phyloP scores from a whole-genome alignment of 768 basidiomycete species.

The Trametes coccinea region DNA sequence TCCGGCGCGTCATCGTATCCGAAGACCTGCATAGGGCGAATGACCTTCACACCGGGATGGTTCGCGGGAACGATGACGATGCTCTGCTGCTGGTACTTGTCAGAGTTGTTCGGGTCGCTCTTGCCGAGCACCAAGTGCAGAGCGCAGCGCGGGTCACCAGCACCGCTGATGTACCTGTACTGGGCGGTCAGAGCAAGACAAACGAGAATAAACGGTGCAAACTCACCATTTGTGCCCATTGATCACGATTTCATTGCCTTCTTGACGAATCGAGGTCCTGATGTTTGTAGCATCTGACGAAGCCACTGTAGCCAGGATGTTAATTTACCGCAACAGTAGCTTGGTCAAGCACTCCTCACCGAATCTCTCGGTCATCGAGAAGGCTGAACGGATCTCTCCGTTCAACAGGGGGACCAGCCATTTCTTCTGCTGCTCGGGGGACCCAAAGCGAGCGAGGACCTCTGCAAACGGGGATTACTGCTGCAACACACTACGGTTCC shows the following conservation, averaged over 20 bases:
- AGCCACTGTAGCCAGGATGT: constrained; percentile 85
- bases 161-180: constrained; percentile 93
- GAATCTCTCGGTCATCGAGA: constrained; percentile 96
- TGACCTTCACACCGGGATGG: constrained; percentile 80
- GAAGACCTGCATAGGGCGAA: constrained; percentile 93
- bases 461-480: constrained; percentile 48
- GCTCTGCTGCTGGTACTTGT: constrained; percentile 81
- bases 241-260: constrained; percentile 87
- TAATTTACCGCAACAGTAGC: too few relatives aligned
- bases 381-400: constrained; percentile 92
- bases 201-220: not conserved
- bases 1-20: constrained; percentile 96
- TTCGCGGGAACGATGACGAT: constrained; percentile 94
- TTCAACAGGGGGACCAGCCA: constrained; percentile 88
- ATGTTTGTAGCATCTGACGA: constrained; percentile 97
- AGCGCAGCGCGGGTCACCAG: constrained; percentile 87
- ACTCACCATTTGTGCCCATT: constrained; percentile 94
- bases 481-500: not conserved
- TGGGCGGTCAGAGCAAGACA: not conserved
- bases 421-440: constrained; percentile 83
- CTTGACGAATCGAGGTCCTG: constrained; percentile 78
- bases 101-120: constrained; percentile 83
- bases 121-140: constrained; percentile 95
- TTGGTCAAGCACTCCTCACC: constrained; percentile 43
- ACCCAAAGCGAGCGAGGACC: constrained; percentile 95